Evolutionary conservation across 1,139 yeast species (phyloP).

Genomic region (Scheffersomyces titani): DNA sequence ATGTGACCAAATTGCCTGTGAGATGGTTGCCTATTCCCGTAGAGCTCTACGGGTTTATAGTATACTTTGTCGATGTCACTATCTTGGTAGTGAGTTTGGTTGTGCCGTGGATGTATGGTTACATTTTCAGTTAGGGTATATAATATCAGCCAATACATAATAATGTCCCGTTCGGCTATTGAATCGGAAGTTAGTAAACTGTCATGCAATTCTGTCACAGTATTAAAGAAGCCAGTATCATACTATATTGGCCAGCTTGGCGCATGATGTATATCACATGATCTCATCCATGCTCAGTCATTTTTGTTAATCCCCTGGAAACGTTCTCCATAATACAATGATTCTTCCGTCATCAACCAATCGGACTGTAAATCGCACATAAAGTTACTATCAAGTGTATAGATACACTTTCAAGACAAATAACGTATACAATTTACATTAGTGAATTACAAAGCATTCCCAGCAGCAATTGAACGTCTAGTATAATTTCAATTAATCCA

Average conservation of each 20-base stretch:
- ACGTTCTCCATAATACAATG: neutral
- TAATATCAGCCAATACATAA: neutral
- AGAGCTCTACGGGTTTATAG: conserved; percentile 36
- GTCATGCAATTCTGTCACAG: neutral
- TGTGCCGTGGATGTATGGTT: conserved; percentile 10
- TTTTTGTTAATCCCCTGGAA: neutral
- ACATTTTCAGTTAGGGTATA: conserved; percentile 2
- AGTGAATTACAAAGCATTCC: neutral
- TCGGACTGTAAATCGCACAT: neutral
- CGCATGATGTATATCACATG: neutral
- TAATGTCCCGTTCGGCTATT: neutral
- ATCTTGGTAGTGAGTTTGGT: conserved; percentile 15
- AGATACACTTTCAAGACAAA: neutral
- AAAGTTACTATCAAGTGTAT: neutral
- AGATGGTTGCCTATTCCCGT: conserved; percentile 39
- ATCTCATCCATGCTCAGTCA: neutral
- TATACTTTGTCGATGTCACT: conserved; percentile 31
- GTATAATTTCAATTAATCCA: neutral
- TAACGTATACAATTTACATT: neutral
- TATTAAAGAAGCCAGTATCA: neutral
- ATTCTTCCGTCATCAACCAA: neutral
- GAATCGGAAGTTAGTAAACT: neutral
- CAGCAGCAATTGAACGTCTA: neutral
- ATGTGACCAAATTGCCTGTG: conserved; percentile 34
- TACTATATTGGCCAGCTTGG: neutral